Base-by-base conservation (phyloP, 2,329 filamentous ascomycete species). In the Pseudogymnoascus destructans region DNA sequence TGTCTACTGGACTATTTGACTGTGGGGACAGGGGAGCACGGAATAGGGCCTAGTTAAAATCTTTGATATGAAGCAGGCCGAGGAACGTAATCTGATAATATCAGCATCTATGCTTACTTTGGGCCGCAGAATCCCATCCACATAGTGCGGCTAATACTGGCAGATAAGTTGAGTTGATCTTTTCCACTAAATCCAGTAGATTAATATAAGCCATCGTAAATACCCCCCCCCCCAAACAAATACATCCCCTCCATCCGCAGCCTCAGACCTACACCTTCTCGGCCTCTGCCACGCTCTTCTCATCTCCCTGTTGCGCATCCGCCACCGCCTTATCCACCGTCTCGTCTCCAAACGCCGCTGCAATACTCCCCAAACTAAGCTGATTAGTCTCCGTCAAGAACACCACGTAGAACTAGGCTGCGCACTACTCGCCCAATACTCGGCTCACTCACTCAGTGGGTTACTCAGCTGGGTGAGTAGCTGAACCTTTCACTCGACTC, bases 371-470 rank as follows among this genome's bases (percentile, higher is more conserved):
- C 1, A 72, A 64, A 0, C 65, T 67, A 23, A 70, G 59, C 58
- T 66, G 65, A 9, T 67, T 66, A 0, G 70, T 72, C 62, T 72
- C 69, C 3, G 69, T 69, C 0, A 72, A 63, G 60, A 66, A 72
- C 58, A 71, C 64, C n/a, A 59, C 65, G 59, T 70, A 72, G 6
- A 70, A n/a, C n/a, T n/a, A n/a, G n/a, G n/a, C n/a, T n/a, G n/a
- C n/a, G n/a, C 0, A 70, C 10, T 49, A 69, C 70, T 30, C 62
- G 65, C 0, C 63, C 68, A 15, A 71, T 70, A 36, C n/a, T n/a
- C n/a, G n/a, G n/a, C n/a, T n/a, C n/a, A n/a, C n/a, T n/a, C n/a
- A n/a, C n/a, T n/a, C n/a, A n/a, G n/a, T n/a, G n/a, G n/a, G n/a
- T n/a, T n/a, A n/a, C n/a, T n/a, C n/a, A n/a, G n/a, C n/a, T n/a